These are phyloP conservation scores for Acacia confusa DNA, from an alignment of 306 rosid species.

Conservation along the genomic window DNA sequence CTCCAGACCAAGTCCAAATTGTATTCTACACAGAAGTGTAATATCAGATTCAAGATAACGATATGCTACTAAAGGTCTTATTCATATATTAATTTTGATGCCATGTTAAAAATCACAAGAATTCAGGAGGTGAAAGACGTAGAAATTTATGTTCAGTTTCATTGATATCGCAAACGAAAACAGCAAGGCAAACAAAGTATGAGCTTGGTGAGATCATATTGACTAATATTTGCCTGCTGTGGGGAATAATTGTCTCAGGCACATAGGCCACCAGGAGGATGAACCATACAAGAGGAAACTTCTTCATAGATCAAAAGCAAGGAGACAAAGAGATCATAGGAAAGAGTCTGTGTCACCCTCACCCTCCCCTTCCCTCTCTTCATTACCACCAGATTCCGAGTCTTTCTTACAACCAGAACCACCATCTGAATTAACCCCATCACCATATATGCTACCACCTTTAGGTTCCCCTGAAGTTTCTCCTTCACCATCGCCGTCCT, in stretches of 20 bases:
- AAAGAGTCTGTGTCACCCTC: conserved; percentile 22
- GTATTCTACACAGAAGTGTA: too few relatives aligned
- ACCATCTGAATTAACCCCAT: conserved; percentile 39
- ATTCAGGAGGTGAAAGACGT: background rate
- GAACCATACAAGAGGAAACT: conserved; percentile 43
- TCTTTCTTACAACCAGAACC: conserved; percentile 32
- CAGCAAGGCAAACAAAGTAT: background rate
- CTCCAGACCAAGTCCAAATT: too few relatives aligned
- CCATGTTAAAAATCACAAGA: background rate
- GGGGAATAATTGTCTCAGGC: conserved; percentile 42
- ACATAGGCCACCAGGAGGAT: conserved; percentile 38
- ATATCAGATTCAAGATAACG: background rate
- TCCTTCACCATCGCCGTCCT: conserved; percentile 33
- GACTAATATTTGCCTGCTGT: conserved; percentile 13
- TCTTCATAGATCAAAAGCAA: conserved; percentile 37
- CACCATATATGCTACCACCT: background rate
- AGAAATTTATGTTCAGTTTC: background rate
- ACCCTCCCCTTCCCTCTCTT: background rate
- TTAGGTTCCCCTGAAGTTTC: background rate
- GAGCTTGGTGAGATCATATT: conserved; percentile 19
- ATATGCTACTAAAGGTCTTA: background rate
- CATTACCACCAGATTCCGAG: conserved; percentile 10
- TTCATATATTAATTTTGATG: background rate
- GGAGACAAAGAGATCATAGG: background rate
- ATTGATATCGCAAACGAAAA: background rate